phyloP scores from a whole-genome alignment of 495 filamentous ascomycete species.

The Neurospora sp. region DNA sequence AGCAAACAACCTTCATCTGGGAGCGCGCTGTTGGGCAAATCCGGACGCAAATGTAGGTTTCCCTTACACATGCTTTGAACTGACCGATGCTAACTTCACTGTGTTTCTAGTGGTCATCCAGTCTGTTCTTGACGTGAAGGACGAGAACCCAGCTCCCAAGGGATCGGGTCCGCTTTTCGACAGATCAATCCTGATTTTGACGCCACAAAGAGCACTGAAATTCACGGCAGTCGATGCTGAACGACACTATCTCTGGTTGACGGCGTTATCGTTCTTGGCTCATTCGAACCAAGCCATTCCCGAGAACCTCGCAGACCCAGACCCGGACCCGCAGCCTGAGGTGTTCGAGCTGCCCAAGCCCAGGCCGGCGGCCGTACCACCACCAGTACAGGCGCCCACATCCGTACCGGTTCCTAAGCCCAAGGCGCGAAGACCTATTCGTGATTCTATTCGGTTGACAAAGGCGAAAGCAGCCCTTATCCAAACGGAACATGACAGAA shows the following conservation, averaged over 20 bases:
- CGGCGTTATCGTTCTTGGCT: constrained; percentile 84
- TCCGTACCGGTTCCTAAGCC: constrained; percentile 21
- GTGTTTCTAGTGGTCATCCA: constrained; percentile 69
- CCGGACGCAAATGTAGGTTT: constrained; percentile 83
- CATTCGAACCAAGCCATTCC: constrained; percentile 69
- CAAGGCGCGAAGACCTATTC: constrained; percentile 48
- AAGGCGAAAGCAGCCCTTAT: constrained; percentile 58
- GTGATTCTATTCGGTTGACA: constrained; percentile 83
- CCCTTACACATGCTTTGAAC: not conserved
- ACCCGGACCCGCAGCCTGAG: constrained; percentile 40
- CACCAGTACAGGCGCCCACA: not conserved
- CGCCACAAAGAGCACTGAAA: constrained; percentile 86
- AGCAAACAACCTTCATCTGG: constrained; percentile 90
- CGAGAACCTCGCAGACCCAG: constrained; percentile 51
- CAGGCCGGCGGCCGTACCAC: constrained; percentile 9
- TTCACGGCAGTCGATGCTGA: constrained; percentile 79
- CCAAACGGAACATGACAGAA: constrained; percentile 18
- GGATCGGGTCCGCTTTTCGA: constrained; percentile 60
- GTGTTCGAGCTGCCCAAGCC: constrained; percentile 35
- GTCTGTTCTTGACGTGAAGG: constrained; percentile 92
- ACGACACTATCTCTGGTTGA: constrained; percentile 92
- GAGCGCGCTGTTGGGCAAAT: constrained; percentile 84
- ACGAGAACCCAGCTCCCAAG: constrained; percentile 82
- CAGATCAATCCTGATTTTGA: constrained; percentile 89
- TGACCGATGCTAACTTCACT: not conserved